phyloP scores from a whole-genome alignment of 2,329 filamentous ascomycete genomes.

The Alternaria brassicicola region DNA sequence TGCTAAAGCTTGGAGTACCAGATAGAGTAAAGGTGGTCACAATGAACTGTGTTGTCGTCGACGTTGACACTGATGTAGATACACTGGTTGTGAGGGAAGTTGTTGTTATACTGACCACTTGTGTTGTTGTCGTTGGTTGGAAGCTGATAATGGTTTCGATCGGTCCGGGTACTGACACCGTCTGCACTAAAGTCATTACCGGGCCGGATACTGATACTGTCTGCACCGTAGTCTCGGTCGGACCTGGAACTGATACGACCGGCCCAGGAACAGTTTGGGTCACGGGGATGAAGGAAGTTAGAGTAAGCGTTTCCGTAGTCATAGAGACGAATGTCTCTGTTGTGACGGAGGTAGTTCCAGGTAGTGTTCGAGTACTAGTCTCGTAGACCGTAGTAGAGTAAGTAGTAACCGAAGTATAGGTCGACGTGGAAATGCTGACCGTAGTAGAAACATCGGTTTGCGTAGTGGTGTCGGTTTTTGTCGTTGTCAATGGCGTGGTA shows the following conservation, averaged over 20 bases:
- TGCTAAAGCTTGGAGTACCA: constrained; percentile 1
- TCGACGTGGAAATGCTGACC: constrained; percentile 25
- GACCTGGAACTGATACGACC: constrained; percentile 21
- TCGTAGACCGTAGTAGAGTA: constrained; percentile 7
- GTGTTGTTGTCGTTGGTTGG: constrained; percentile 9
- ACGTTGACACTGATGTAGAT: constrained; percentile 11
- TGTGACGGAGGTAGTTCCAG: constrained; percentile 13
- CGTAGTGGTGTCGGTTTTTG: constrained; percentile 12
- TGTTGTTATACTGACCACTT: constrained; percentile 4
- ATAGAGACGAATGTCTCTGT: constrained; percentile 21
- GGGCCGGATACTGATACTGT: constrained; percentile 4
- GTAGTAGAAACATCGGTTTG: constrained; percentile 23
- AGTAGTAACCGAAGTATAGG: constrained; percentile 19
- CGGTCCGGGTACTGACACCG: not conserved
- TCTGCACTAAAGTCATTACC: constrained; percentile 1
- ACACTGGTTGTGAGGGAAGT: constrained; percentile 5
- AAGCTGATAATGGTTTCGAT: constrained; percentile 3
- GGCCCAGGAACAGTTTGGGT: constrained; percentile 9
- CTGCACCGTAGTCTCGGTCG: constrained; percentile 13
- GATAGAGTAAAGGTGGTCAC: constrained; percentile 3
- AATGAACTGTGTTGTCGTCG: constrained; percentile 4
- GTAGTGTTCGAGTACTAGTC: constrained; percentile 4
- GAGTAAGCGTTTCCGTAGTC: constrained; percentile 12
- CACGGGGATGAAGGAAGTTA: constrained; percentile 10
- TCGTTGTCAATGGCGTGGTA: constrained; percentile 14